These are phyloP conservation scores for Didymella keratinophila DNA, from an alignment of 2,329 filamentous ascomycete genomes.

Conservation along the genomic window DNA sequence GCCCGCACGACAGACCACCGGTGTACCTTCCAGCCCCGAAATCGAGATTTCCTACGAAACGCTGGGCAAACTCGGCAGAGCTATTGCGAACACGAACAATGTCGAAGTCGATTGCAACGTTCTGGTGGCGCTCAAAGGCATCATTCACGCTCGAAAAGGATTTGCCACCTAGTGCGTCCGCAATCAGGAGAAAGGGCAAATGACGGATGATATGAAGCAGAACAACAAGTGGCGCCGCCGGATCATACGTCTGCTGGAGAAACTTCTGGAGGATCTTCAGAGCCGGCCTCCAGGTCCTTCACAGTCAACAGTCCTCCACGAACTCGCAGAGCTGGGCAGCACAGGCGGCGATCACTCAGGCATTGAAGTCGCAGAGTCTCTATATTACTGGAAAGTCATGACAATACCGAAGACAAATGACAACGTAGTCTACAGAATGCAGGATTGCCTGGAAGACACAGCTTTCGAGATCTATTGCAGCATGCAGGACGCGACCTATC, in stretches of 20 bases:
- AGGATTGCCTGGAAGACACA: conserved; percentile 20
- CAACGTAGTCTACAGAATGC: conserved; percentile 10
- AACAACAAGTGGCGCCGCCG: conserved; percentile 22
- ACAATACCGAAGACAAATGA: background rate
- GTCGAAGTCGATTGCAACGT: conserved; percentile 13
- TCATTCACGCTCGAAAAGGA: conserved; percentile 22
- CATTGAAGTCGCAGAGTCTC: conserved; percentile 6
- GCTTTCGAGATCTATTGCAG: conserved; percentile 36
- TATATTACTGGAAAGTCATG: conserved; percentile 2
- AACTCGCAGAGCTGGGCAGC: background rate
- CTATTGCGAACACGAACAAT: conserved; percentile 4
- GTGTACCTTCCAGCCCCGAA: background rate
- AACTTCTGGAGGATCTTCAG: conserved; percentile 7
- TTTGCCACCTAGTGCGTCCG: conserved; percentile 23
- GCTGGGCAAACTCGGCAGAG: conserved; percentile 7
- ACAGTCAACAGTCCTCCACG: background rate
- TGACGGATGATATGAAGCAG: background rate
- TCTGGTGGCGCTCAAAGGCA: conserved; percentile 20
- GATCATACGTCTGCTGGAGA: conserved; percentile 20
- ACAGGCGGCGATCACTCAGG: too few relatives aligned
- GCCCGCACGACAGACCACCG: background rate
- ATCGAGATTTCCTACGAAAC: conserved; percentile 10
- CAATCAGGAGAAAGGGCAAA: conserved; percentile 7
- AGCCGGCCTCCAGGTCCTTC: conserved; percentile 4
- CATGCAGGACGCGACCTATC: conserved; percentile 41